Conservation (phyloP, 148 eudicot species). For the Rhododendron simsii region DNA sequence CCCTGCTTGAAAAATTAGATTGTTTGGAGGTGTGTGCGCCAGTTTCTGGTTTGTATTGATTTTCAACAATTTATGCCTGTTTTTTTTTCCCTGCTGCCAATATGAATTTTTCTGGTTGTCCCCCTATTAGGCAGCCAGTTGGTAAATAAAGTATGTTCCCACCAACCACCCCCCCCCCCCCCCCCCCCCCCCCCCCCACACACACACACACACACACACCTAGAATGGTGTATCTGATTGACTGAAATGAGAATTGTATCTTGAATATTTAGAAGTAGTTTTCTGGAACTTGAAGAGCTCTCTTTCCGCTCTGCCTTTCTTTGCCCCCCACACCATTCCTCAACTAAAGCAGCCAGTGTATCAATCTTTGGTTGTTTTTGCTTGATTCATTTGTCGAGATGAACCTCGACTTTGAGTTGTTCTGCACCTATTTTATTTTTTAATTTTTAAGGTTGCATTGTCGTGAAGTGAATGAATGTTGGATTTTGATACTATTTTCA, state of each 20-base stretch:
- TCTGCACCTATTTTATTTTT: too few species aligned
- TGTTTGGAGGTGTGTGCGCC: neutral
- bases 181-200: too few species aligned
- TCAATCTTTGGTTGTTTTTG: neutral
- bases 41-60: neutral
- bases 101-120: neutral
- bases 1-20: neutral
- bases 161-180: too few species aligned
- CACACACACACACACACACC: too few species aligned
- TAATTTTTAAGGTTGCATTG: neutral
- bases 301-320: neutral
- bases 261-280: neutral
- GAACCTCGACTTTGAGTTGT: neutral
- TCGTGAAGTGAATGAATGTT: neutral
- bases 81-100: neutral
- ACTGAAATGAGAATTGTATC: neutral
- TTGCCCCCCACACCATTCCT: neutral
- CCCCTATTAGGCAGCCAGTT: neutral
- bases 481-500: constrained; percentile 15
- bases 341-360: neutral
- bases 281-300: neutral
- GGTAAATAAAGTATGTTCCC: neutral
- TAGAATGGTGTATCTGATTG: neutral
- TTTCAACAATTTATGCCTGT: neutral
- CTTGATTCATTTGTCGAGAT: neutral